These are phyloP conservation scores for Chaetomium cochliodes DNA, from an alignment of 495 filamentous ascomycete genomes.

Conservation along the genomic window DNA sequence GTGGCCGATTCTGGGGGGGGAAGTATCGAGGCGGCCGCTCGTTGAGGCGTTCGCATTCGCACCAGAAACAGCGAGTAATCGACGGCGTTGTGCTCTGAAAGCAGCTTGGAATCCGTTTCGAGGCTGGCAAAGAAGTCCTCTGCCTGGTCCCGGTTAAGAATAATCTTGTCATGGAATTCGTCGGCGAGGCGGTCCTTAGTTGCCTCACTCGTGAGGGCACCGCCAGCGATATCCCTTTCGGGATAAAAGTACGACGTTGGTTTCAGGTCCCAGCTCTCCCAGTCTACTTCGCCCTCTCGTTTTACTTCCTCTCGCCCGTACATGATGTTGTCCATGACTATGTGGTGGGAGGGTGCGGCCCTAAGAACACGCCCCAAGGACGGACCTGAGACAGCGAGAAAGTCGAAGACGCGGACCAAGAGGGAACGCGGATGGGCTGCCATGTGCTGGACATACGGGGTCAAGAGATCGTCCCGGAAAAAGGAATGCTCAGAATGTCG, in stretches of 20 bases:
- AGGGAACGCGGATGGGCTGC: slow-evolving; percentile 53
- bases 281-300: slow-evolving; percentile 45
- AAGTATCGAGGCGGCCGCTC: slow-evolving; percentile 28
- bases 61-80: slow-evolving; percentile 71
- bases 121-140: slow-evolving; percentile 50
- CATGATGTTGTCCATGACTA: slow-evolving; percentile 71
- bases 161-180: slow-evolving; percentile 63
- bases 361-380: slow-evolving; percentile 57
- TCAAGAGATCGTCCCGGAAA: slow-evolving; percentile 62
- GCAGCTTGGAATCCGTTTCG: slow-evolving; percentile 58
- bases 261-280: slow-evolving; percentile 72
- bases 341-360: slow-evolving; percentile 61
- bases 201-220: slow-evolving; percentile 55
- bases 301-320: slow-evolving; percentile 51
- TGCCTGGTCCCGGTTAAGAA: slow-evolving; percentile 51
- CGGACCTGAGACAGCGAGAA: slow-evolving; percentile 53
- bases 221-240: slow-evolving; percentile 63
- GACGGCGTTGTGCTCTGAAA: slow-evolving; percentile 59
- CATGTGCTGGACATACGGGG: slow-evolving; percentile 62
- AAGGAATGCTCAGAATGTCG: slow-evolving; percentile 66
- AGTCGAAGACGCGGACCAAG: slow-evolving; percentile 67
- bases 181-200: slow-evolving; percentile 60
- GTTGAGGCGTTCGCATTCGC: slow-evolving; percentile 42
- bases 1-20: slow-evolving; percentile 20
- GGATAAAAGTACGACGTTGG: slow-evolving; percentile 70